Percentiles rank a stretch among this genome's conserved stretches.
phyloP scores from a whole-genome alignment of 2,329 filamentous ascomycete species.

The Albifimbria verrucaria region DNA sequence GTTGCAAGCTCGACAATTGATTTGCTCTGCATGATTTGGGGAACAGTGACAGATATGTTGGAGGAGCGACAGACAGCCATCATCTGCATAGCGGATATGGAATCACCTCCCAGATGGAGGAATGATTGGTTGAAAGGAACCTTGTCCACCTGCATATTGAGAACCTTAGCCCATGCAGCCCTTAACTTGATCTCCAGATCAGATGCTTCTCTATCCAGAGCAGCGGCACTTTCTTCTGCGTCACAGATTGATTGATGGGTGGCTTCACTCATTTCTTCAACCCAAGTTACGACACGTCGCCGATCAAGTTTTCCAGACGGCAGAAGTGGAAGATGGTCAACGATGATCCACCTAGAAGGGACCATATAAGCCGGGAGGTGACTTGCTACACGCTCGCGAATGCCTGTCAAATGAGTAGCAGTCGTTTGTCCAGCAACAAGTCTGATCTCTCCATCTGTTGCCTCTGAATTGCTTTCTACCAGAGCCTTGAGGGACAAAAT shows the following conservation, averaged over 20 bases:
- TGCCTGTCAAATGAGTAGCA: not conserved
- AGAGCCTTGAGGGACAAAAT: slow-evolving; percentile 6
- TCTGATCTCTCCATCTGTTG: not conserved
- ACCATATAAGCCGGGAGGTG: slow-evolving; percentile 8
- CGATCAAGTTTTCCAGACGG: slow-evolving; percentile 9
- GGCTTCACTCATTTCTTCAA: slow-evolving; percentile 2
- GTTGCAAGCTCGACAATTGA: slow-evolving; percentile 16
- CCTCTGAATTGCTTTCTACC: not conserved
- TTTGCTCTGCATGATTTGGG: slow-evolving; percentile 17
- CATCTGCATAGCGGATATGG: slow-evolving; percentile 17
- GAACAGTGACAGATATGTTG: slow-evolving; percentile 10
- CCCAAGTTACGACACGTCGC: slow-evolving; percentile 3
- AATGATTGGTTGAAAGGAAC: slow-evolving; percentile 14
- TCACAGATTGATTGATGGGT: not conserved
- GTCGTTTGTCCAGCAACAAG: not conserved
- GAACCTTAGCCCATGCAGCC: slow-evolving; percentile 1
- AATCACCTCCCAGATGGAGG: slow-evolving; percentile 15
- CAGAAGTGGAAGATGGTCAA: slow-evolving; percentile 2
- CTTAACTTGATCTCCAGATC: not conserved
- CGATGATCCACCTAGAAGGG: slow-evolving; percentile 4
- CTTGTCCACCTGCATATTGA: not conserved
- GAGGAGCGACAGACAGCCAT: slow-evolving; percentile 15
- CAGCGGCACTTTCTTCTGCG: slow-evolving; percentile 5
- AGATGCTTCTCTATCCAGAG: slow-evolving; percentile 1
- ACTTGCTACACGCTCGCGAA: slow-evolving; percentile 6